Evolutionary conservation across 176 grass and related monocot genomes (phyloP).

Genomic region (Poa pratensis): DNA sequence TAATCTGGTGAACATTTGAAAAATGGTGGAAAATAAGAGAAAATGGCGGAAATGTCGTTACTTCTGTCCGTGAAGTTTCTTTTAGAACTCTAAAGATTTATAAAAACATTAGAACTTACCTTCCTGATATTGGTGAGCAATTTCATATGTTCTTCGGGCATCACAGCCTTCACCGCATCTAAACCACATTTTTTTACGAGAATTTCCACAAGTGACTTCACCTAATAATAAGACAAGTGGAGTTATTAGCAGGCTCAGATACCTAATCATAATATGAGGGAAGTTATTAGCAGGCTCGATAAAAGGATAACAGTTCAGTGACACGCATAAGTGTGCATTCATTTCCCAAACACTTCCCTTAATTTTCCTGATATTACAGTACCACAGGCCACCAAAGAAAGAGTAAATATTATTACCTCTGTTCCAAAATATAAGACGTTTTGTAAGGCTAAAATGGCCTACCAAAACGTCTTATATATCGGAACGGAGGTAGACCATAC

Average conservation of each 20-base stretch:
- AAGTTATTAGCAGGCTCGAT: slow-evolving; percentile 17
- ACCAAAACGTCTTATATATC: too few species aligned
- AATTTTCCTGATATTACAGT: slow-evolving; percentile 2
- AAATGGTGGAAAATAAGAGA: slow-evolving; percentile 7
- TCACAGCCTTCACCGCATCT: slow-evolving; percentile 88
- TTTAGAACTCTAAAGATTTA: background rate
- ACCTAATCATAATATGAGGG: slow-evolving; percentile 43
- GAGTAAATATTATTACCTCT: background rate
- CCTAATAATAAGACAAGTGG: slow-evolving; percentile 46
- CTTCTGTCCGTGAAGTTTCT: background rate
- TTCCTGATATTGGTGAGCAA: slow-evolving; percentile 87
- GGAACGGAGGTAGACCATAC: background rate
- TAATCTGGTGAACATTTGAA: slow-evolving; percentile 58
- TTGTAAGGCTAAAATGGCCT: too few species aligned
- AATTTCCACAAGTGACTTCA: slow-evolving; percentile 92
- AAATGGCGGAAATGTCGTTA: background rate
- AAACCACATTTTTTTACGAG: slow-evolving; percentile 95
- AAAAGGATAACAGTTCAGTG: slow-evolving; percentile 7
- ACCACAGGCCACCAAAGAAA: background rate
- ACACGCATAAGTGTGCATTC: slow-evolving; percentile 16
- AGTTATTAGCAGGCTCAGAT: slow-evolving; percentile 12
- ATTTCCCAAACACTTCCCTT: background rate
- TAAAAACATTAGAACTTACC: slow-evolving; percentile 50
- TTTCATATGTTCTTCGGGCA: slow-evolving; percentile 98
- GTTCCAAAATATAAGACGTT: too few species aligned